Base-by-base conservation (phyloP, 257 asterid species). In the Anisodus tanguticus region DNA sequence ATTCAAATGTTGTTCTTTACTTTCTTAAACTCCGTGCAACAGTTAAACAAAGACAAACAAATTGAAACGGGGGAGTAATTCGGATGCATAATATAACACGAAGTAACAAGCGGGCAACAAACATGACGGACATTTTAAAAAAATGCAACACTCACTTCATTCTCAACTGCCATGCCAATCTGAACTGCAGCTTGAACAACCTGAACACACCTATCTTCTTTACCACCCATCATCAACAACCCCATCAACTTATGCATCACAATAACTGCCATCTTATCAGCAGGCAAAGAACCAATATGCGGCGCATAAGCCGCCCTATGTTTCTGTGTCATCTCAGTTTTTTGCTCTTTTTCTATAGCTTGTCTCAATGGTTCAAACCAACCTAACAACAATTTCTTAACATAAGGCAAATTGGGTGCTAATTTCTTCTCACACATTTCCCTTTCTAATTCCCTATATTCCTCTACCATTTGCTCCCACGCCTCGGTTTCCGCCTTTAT, bases 181-280 rank as follows among this genome's bases (percentile, higher is more conserved):
- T 94, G 96, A 62, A 93, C 89, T 2, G 99, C 98, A 60, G 98
- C 98, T 84, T 94, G 98, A 53, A 96, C 97, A 39, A 96, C 97
- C 0, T 94, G 94, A 76, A 96, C 98, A 76, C 91, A 88, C 91
- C 94, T 91, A 41, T 90, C 91, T 77, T 93, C 97, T 88, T 91
- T 91, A 31, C 93, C 98, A 43, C 97, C 96, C 97, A 91, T 91
- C 99, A 96, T 94, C 91, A 96, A 80, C 86, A 94, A 86, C 81
- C 91, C 97, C 99, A 96, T 94, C 35, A 96, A 80, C 84, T 92
- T 94, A 87, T 96, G 99, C 98, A 96, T 92, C 87, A 96, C 99
- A 79, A 96, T 96, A 2, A 96, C 93, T 19, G 99, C 98, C 92
- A 96, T 91, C 85, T 94, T 96, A 71, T 94, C 99, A 11, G 99